Evolutionary conservation across 352 stramenopile genomes (phyloP), one percentile per base, ranked within the genome.

Genomic region (Phytophthora rubi): DNA sequence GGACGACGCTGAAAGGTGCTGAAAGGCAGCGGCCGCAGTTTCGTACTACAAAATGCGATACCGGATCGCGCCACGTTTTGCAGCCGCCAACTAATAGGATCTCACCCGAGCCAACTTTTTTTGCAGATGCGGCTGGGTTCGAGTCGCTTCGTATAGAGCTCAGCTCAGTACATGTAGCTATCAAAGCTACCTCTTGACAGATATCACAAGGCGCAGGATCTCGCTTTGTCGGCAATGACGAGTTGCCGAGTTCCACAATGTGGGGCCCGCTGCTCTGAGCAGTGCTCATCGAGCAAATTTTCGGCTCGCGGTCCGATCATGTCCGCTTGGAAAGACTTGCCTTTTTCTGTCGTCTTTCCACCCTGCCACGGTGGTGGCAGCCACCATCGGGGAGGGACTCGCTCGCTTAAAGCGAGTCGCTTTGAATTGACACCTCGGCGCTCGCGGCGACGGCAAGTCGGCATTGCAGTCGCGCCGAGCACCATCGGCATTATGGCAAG

Each of bases 321-420:
- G 37, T 62, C 54, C 37, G 54, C 54, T 61, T 61, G 35, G 54
- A 48, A 33, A 58, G 37, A 9, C 65, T 42, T 53, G 51, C 51
- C 49, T 21, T 72, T 72, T 72, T 68, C 42, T 63, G 42, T 57
- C 65, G 59, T 63, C 39, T 68, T 71, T 72, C 65, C 65, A 53
- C 63, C 63, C 53, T 26, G 23, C 7, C 9, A 6, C n/a, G n/a
- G n/a, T n/a, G n/a, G n/a, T n/a, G n/a, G n/a, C n/a, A n/a, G n/a
- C n/a, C 47, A 15, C 47, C 15, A 30, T 30, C 48, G 33, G 16
- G 12, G 39, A 0, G 35, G 35, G 10, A 42, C 35, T 42, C 35
- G 35, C 42, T 48, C 42, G 16, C 39, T 21, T 21, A 21, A 21
- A 21, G 18, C 18, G 18, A 21, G 18, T 18, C 13, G 13, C 42